phyloP scores from a whole-genome alignment of 2,329 filamentous ascomycete genomes.

The Venturiaceae sp. region DNA sequence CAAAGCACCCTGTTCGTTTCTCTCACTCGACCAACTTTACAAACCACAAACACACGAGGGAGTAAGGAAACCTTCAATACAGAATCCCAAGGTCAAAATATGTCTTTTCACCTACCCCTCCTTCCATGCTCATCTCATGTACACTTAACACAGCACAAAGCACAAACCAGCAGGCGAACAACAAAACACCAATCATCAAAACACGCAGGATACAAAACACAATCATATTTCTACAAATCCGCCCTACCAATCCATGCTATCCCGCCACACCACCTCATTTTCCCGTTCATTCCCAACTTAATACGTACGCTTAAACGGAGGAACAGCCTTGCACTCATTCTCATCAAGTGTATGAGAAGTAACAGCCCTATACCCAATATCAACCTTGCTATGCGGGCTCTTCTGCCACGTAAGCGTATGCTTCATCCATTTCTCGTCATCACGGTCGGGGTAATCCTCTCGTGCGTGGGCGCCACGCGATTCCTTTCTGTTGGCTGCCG shows the following conservation, averaged over 20 bases:
- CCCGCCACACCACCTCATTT: neutral
- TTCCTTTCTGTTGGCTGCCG: constrained; percentile 91
- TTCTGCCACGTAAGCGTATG: constrained; percentile 96
- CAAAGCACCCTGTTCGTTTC: too few relatives aligned
- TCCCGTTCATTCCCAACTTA: constrained; percentile 42
- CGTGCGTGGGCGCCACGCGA: constrained; percentile 94
- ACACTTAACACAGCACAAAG: neutral
- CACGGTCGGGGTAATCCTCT: constrained; percentile 91
- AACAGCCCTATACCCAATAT: constrained; percentile 79
- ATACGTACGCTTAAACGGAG: constrained; percentile 92
- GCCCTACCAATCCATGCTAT: neutral
- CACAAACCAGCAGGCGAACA: neutral
- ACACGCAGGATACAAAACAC: neutral
- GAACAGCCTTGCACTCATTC: constrained; percentile 90
- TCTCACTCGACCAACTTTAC: too few relatives aligned
- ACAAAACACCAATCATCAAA: neutral
- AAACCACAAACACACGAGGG: too few relatives aligned
- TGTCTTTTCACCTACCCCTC: too few relatives aligned
- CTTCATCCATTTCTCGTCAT: constrained; percentile 98
- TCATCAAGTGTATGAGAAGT: constrained; percentile 79
- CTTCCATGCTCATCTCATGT: too few relatives aligned
- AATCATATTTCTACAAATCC: neutral
- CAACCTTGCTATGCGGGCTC: constrained; percentile 76
- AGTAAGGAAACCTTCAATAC: too few relatives aligned
- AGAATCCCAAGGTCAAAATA: too few relatives aligned